Evolutionary conservation across 345 rosid species (phyloP).

Genomic region (Syzygium aromaticum): DNA sequence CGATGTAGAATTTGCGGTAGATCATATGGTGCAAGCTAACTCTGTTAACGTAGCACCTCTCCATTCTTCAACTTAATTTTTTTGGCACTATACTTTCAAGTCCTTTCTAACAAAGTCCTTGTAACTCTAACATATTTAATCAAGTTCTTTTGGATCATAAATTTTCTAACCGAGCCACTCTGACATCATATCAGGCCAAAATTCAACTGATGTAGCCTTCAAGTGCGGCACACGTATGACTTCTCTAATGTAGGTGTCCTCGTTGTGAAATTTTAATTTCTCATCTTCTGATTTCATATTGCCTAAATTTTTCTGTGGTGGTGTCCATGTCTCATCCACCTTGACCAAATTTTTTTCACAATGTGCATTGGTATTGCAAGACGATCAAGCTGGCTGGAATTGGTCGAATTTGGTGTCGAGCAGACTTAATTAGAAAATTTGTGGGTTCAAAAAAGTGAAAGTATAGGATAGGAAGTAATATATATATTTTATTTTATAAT

Average conservation of each 20-base stretch:
- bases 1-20: neutral
- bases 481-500: neutral
- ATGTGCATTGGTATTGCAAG: neutral
- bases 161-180: rapidly evolving
- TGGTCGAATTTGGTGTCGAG: neutral
- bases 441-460: neutral
- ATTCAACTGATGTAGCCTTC: neutral
- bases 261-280: neutral
- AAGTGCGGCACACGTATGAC: rapidly evolving
- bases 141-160: rapidly evolving
- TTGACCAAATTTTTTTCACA: neutral
- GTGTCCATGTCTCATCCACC: neutral
- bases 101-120: neutral
- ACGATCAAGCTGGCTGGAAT: neutral
- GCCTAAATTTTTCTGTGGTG: neutral
- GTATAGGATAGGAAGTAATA: neutral
- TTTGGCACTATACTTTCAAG: neutral
- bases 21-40: neutral
- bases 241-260: rapidly evolving
- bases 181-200: neutral
- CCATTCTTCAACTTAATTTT: too few relatives aligned
- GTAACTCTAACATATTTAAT: neutral
- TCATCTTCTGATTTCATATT: neutral
- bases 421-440: neutral
- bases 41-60: neutral